Percentiles rank a stretch among this genome's conserved stretches.
Evolutionary conservation across 2,329 filamentous ascomycete species (phyloP).

Genomic region (Nemania serpens): DNA sequence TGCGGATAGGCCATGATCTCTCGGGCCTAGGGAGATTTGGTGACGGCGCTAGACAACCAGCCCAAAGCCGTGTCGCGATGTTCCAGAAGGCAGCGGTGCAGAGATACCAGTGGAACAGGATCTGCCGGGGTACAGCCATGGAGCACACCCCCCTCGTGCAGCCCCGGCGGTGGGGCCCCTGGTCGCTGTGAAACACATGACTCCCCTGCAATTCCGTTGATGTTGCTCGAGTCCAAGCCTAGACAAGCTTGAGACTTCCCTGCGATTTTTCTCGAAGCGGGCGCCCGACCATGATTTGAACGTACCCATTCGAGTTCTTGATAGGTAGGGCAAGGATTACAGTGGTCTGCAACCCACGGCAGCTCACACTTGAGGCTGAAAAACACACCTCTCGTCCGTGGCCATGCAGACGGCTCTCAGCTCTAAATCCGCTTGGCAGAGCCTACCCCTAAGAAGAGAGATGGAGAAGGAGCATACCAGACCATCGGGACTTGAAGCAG

Average conservation of each 20-base stretch:
- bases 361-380: constrained; percentile 33
- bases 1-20: not conserved
- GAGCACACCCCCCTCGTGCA: constrained; percentile 28
- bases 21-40: constrained; percentile 13
- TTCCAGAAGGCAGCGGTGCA: constrained; percentile 10
- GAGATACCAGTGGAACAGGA: too few species aligned
- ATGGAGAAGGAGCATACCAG: constrained; percentile 3
- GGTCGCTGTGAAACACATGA: constrained; percentile 57
- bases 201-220: constrained; percentile 51
- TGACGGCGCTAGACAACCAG: constrained; percentile 18
- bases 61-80: constrained; percentile 12
- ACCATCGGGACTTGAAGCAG: constrained; percentile 9
- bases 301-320: constrained; percentile 25
- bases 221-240: constrained; percentile 46
- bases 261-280: constrained; percentile 49
- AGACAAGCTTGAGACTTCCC: constrained; percentile 52
- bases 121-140: not conserved
- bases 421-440: constrained; percentile 29
- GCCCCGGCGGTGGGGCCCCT: constrained; percentile 33
- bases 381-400: constrained; percentile 15
- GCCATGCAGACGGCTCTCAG: constrained; percentile 24
- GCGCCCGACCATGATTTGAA: constrained; percentile 16
- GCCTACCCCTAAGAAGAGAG: constrained; percentile 13
- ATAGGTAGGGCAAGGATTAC: constrained; percentile 31
- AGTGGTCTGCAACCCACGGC: constrained; percentile 24